phyloP scores from a whole-genome alignment of 257 asterid genomes.

The Ocimum tenuiflorum region DNA sequence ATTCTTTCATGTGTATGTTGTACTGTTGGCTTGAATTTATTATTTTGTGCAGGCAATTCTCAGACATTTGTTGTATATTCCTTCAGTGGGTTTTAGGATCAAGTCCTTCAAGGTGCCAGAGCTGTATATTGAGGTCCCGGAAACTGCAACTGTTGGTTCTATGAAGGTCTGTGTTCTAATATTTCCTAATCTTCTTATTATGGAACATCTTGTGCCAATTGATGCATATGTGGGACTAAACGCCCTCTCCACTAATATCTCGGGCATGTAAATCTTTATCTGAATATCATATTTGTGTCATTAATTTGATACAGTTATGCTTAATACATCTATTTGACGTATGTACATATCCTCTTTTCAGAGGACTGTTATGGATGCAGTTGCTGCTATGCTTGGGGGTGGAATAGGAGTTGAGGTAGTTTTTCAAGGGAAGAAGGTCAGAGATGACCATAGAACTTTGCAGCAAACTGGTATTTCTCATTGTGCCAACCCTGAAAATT shows the following conservation, averaged over 20 bases:
- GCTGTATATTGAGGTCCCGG: constrained; percentile 90
- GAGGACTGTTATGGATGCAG: constrained; percentile 78
- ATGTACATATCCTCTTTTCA: constrained; percentile 19
- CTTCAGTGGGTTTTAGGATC: constrained; percentile 75
- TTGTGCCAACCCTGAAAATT: constrained; percentile 38
- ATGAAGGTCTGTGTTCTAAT: constrained; percentile 53
- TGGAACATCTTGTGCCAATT: not conserved
- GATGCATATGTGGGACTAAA: not conserved
- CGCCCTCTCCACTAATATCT: not conserved
- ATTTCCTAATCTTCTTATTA: not conserved
- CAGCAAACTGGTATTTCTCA: constrained; percentile 66
- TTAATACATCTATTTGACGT: not conserved
- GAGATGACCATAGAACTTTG: constrained; percentile 64
- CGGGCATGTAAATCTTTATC: not conserved
- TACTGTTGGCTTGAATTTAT: constrained; percentile 8
- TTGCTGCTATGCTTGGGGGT: constrained; percentile 52
- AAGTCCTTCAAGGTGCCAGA: constrained; percentile 97
- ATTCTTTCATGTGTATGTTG: not conserved
- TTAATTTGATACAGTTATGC: not conserved
- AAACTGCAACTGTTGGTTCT: constrained; percentile 81
- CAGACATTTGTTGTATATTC: constrained; percentile 4
- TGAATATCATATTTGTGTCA: not conserved
- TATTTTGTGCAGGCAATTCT: not conserved
- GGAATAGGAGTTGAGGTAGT: constrained; percentile 65
- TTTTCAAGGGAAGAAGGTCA: constrained; percentile 62